phyloP scores from a whole-genome alignment of 2,329 filamentous ascomycete species.

The Neofusicoccum laricinum region DNA sequence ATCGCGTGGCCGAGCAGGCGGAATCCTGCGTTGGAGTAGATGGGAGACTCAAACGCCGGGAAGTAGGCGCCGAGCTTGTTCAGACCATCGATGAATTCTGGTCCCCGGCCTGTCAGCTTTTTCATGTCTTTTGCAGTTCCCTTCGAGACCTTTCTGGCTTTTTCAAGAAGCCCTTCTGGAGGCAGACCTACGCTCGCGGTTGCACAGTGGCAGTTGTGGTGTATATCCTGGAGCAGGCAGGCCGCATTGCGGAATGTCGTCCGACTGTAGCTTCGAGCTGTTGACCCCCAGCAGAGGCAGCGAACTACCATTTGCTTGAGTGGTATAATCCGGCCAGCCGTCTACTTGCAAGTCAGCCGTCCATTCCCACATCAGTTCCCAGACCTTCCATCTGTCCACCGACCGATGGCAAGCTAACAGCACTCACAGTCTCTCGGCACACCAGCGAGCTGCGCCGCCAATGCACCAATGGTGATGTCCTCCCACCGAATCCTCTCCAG shows the following conservation, averaged over 20 bases:
- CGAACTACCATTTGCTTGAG: not conserved
- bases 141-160: too few species aligned
- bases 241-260: not conserved
- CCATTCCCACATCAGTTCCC: too few species aligned
- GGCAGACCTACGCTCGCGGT: not conserved
- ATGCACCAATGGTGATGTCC: conserved; percentile 17
- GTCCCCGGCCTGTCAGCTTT: not conserved
- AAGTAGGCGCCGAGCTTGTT: conserved; percentile 31
- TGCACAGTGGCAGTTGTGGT: not conserved
- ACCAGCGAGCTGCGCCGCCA: conserved; percentile 14
- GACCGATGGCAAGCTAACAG: not conserved
- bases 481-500: conserved; percentile 5
- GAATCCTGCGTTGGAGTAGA: conserved; percentile 38
- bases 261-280: conserved; percentile 19
- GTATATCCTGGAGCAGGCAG: not conserved
- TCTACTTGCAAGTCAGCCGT: not conserved
- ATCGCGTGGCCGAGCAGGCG: conserved; percentile 37
- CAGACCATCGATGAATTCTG: conserved; percentile 37
- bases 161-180: too few species aligned
- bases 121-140: too few species aligned
- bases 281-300: not conserved
- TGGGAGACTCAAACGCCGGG: conserved; percentile 30
- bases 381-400: too few species aligned
- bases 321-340: not conserved
- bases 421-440: not conserved